phyloP scores from a whole-genome alignment of 495 filamentous ascomycete species.

The Neurospora terricola region DNA sequence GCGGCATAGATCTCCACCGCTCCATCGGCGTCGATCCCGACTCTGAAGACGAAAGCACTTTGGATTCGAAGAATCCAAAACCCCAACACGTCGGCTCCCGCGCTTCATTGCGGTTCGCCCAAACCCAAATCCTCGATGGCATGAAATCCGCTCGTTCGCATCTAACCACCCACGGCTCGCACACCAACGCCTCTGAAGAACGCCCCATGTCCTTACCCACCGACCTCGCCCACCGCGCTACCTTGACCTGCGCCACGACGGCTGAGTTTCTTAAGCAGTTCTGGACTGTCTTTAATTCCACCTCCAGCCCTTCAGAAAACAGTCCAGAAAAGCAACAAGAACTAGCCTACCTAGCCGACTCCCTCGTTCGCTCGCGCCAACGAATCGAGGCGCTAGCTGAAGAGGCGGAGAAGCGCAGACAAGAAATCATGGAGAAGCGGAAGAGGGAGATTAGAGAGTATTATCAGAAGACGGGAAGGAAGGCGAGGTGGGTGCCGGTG shows the following conservation, averaged over 20 bases:
- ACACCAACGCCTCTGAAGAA: conserved; percentile 25
- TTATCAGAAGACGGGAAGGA: conserved; percentile 59
- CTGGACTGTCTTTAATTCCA: conserved; percentile 81
- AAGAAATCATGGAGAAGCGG: conserved; percentile 50
- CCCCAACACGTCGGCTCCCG: conserved; percentile 47
- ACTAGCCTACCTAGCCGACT: conserved; percentile 64
- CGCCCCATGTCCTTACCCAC: conserved; percentile 54
- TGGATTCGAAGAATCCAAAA: conserved; percentile 32
- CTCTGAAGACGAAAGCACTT: conserved; percentile 49
- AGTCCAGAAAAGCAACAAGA: conserved; percentile 48
- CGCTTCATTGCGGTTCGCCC: conserved; percentile 41
- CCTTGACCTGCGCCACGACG: conserved; percentile 81
- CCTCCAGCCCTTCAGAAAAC: conserved; percentile 33
- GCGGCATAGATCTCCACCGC: conserved; percentile 46
- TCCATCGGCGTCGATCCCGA: conserved; percentile 54
- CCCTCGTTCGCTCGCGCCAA: conserved; percentile 50
- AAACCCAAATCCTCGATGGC: conserved; percentile 44
- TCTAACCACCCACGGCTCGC: background rate
- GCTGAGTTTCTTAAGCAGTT: conserved; percentile 95
- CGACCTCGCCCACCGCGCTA: conserved; percentile 59
- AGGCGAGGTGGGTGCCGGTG: conserved; percentile 52
- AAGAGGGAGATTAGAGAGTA: conserved; percentile 60
- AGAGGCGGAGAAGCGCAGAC: conserved; percentile 65
- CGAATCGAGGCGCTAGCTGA: conserved; percentile 71
- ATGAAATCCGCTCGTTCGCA: conserved; percentile 11